Evolutionary conservation across 305 asterid genomes (phyloP), one percentile per base, ranked within the genome.

Genomic region (Lippia alba): DNA sequence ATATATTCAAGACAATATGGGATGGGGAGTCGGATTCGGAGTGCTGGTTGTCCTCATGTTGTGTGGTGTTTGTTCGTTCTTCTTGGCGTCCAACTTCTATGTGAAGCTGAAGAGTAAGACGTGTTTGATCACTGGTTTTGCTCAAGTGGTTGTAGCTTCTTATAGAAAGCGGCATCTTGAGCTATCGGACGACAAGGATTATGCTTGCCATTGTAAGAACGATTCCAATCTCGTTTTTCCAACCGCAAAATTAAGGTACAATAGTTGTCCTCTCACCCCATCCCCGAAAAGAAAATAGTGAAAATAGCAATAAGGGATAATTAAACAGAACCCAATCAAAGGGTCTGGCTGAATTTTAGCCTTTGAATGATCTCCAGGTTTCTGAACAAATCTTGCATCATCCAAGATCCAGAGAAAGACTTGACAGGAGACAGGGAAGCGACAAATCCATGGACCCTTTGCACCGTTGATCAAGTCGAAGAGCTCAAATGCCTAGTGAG

Each of bases 381-480:
- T 50, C 79, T 86, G 19, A 86, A 84, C 36, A 82, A 82, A 74
- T 89, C 89, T 1, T 86, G 98, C 85, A 67, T 89, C 44, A 72
- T 91, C 15, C 81, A 72, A 73, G 84, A 80, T 67, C 75, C 83
- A 4, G 70, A 57, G 12, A 18, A 51, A 39, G 96, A 89, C 63
- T 67, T 83, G 45, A 77, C 75, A 14, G 44, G 72, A 3, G 82
- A 77, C 17, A 89, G 88, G 10, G 12, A 40, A 15, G 82, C 96
- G 11, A 54, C 55, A 12, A 64, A 91, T 40, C 85, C 92, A 0
- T 89, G 98, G 94, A 81, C 81, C n/a, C 85, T 86, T 6, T 86
- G 96, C 78, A 87, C 87, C 0, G 89, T 93, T 0, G 89, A 87
- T 67, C 96, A 89, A 85, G 96, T 89, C 0, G 97, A 93, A 79